A percentile compares a stretch with the other conserved stretches of the same genome.
These are phyloP conservation scores for Colletotrichum magnum DNA, from an alignment of 2,329 filamentous ascomycete genomes.

Conservation along the genomic window DNA sequence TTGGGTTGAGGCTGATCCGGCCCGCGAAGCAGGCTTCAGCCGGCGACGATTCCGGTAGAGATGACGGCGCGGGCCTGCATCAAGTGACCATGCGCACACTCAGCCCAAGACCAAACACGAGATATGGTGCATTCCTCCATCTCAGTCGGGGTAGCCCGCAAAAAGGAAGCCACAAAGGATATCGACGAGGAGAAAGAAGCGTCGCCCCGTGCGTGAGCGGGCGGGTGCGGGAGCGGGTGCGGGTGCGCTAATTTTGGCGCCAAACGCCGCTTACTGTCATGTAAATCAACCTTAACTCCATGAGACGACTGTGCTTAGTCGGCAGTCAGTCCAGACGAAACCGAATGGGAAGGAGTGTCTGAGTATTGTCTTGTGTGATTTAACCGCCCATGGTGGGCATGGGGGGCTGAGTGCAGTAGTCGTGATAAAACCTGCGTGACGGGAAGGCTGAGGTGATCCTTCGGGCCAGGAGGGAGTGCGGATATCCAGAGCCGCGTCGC, in stretches of 20 bases:
- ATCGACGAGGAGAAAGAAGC: neutral
- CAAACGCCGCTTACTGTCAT: slow-evolving; percentile 13
- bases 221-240: neutral
- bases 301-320: neutral
- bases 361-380: neutral
- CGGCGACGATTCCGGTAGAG: neutral
- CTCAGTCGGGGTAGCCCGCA: neutral
- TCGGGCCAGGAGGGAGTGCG: slow-evolving; percentile 32
- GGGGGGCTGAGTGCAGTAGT: slow-evolving; percentile 38
- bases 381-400: slow-evolving; percentile 30
- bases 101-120: slow-evolving; percentile 21
- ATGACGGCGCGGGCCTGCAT: slow-evolving; percentile 3
- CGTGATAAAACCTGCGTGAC: slow-evolving; percentile 36
- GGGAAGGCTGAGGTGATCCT: slow-evolving; percentile 38
- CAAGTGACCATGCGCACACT: slow-evolving; percentile 12
- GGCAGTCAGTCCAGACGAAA: neutral
- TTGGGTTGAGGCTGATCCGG: neutral
- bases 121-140: slow-evolving; percentile 4
- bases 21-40: neutral
- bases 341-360: slow-evolving; percentile 6
- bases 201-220: neutral
- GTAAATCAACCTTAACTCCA: slow-evolving; percentile 1
- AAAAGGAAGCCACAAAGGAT: neutral
- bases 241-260: slow-evolving; percentile 39
- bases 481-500: slow-evolving; percentile 41